phyloP scores from a whole-genome alignment of 2,329 filamentous ascomycete genomes.

The Alternaria dauci region DNA sequence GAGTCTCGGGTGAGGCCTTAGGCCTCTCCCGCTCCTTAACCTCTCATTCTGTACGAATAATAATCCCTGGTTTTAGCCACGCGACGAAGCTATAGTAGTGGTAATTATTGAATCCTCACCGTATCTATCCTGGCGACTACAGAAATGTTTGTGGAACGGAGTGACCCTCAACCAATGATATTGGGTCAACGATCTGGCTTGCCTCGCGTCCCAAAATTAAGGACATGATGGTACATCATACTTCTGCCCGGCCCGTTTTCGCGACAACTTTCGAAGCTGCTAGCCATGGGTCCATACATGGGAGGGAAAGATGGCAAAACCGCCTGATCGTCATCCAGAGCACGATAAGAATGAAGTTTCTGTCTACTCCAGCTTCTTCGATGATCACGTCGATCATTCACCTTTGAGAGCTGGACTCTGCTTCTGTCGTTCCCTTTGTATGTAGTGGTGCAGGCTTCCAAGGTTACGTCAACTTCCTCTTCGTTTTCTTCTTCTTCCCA shows the following conservation, averaged over 20 bases:
- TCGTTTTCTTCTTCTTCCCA: neutral
- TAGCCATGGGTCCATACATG: slow-evolving; percentile 12
- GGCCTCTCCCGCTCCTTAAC: slow-evolving; percentile 7
- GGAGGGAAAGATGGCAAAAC: slow-evolving; percentile 1
- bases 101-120: neutral
- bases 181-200: neutral
- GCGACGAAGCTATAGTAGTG: slow-evolving; percentile 5
- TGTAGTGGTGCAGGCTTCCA: slow-evolving; percentile 11
- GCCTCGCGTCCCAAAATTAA: slow-evolving; percentile 9
- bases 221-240: slow-evolving; percentile 5
- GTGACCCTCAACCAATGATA: neutral
- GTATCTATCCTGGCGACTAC: neutral
- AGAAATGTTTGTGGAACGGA: slow-evolving; percentile 7
- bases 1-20: slow-evolving; percentile 15
- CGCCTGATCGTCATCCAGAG: neutral
- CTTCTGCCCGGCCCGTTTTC: slow-evolving; percentile 2
- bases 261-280: slow-evolving; percentile 15
- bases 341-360: slow-evolving; percentile 7
- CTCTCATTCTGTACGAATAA: slow-evolving; percentile 4
- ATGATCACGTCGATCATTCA: slow-evolving; percentile 5
- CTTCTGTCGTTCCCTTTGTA: slow-evolving; percentile 7
- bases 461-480: neutral
- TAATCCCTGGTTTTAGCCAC: slow-evolving; percentile 3
- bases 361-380: slow-evolving; percentile 8
- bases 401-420: slow-evolving; percentile 15